phyloP scores from a whole-genome alignment of 1,139 yeast species.

The Blastobotrys elegans region DNA sequence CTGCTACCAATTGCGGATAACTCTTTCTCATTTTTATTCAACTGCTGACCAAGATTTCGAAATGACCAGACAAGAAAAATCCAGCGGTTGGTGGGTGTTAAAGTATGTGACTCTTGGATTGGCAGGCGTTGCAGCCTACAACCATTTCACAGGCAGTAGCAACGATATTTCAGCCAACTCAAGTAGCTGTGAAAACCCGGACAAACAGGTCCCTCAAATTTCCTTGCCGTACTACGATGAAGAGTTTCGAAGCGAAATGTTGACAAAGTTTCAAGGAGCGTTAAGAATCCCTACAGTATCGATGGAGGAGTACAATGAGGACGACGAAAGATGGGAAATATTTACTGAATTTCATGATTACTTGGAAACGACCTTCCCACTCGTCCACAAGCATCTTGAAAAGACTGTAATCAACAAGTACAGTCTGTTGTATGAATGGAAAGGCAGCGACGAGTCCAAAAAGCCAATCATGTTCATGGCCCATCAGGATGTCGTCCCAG shows the following conservation, averaged over 20 bases:
- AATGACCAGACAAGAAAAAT: too few relatives aligned
- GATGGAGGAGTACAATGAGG: conserved; percentile 48
- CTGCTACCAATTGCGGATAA: too few relatives aligned
- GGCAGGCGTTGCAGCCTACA: not conserved
- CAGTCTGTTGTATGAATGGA: conserved; percentile 62
- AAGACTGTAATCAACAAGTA: conserved; percentile 59
- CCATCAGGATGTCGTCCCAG: conserved; percentile 83
- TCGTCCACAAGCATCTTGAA: conserved; percentile 43
- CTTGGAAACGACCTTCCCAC: conserved; percentile 54
- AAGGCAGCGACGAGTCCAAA: conserved; percentile 44
- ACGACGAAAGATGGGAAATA: conserved; percentile 36
- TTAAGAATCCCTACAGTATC: conserved; percentile 58
- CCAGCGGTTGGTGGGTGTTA: too few relatives aligned
- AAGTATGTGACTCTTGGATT: too few relatives aligned
- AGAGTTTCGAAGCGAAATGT: conserved; percentile 15
- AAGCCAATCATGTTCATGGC: conserved; percentile 69
- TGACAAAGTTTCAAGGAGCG: conserved; percentile 40
- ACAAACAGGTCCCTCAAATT: not conserved
- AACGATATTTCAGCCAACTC: not conserved
- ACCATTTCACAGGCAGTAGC: not conserved
- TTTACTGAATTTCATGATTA: conserved; percentile 53
- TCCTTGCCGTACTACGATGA: not conserved
- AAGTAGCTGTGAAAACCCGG: not conserved
- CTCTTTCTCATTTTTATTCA: too few relatives aligned
- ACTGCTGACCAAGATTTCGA: too few relatives aligned